phyloP scores from a whole-genome alignment of 441 rosid species.

The Gossypium gossypioides region DNA sequence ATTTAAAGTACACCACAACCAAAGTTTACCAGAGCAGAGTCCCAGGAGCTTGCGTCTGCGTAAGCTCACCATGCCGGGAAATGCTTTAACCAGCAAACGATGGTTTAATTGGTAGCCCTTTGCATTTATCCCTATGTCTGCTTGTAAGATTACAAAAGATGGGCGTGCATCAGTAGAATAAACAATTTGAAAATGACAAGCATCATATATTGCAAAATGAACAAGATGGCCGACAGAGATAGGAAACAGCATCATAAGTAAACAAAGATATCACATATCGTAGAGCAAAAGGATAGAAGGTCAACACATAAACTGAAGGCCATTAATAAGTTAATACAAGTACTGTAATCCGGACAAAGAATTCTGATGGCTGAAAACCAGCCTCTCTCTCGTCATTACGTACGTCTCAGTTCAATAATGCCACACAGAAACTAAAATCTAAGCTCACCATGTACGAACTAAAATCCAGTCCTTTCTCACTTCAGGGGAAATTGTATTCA shows the following conservation, averaged over 20 bases:
- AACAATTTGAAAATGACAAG: not conserved
- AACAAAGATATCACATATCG: not conserved
- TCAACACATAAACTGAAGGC: not conserved
- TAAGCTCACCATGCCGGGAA: conserved; percentile 74
- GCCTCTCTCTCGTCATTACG: not conserved
- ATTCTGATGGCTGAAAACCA: conserved; percentile 2
- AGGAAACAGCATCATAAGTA: not conserved
- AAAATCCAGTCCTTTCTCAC: not conserved
- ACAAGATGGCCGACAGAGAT: not conserved
- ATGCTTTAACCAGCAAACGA: conserved; percentile 13
- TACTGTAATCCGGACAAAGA: not conserved
- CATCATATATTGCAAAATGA: not conserved
- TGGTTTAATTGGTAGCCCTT: conserved; percentile 12
- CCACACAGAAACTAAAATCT: not conserved
- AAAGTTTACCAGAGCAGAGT: conserved; percentile 67
- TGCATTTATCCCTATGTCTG: conserved; percentile 18
- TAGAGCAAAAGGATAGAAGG: not conserved
- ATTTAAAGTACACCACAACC: conserved; percentile 12
- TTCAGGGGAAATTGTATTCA: not conserved
- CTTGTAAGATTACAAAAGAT: conserved; percentile 17
- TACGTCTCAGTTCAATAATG: conserved; percentile 3
- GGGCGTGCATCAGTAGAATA: conserved; percentile 1
- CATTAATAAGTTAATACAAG: not conserved
- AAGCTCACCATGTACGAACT: not conserved
- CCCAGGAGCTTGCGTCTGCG: conserved; percentile 87